Evolutionary conservation across 139 green algal species (phyloP).

Genomic region (Eudorina sp.): DNA sequence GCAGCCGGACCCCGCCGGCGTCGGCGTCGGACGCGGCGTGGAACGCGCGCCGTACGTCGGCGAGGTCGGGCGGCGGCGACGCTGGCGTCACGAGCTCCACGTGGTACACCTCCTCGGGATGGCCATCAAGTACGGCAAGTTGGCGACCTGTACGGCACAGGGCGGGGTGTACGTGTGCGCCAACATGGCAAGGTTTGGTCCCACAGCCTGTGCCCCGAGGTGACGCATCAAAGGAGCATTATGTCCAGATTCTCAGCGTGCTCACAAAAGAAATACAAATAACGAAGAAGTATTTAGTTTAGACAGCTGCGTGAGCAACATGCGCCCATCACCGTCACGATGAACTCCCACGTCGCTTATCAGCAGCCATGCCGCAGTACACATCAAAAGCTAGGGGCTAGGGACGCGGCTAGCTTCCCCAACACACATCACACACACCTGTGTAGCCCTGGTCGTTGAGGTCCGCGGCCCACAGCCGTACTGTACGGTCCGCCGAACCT

Average conservation of each 20-base stretch:
- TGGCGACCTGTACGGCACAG: conserved; percentile 43
- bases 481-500: conserved; percentile 65
- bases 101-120: conserved; percentile 75
- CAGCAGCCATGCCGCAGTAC: too few relatives aligned
- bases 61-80: neutral
- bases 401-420: neutral
- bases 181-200: neutral
- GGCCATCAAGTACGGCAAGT: conserved; percentile 56
- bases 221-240: too few relatives aligned
- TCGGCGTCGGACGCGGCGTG: neutral
- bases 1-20: neutral
- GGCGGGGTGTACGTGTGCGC: neutral
- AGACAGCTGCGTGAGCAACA: too few relatives aligned
- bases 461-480: conserved; percentile 58
- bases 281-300: too few relatives aligned
- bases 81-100: conserved; percentile 51
- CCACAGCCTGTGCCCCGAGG: too few relatives aligned
- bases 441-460: conserved; percentile 22
- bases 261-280: too few relatives aligned
- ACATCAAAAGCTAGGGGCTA: too few relatives aligned
- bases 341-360: too few relatives aligned
- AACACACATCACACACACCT: neutral
- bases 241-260: too few relatives aligned
- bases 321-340: too few relatives aligned
- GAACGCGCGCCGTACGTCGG: neutral